A percentile compares a stretch with the other conserved stretches of the same genome.
phyloP scores from a whole-genome alignment of 2,329 filamentous ascomycete species.

The Cladophialophora psammophila region DNA sequence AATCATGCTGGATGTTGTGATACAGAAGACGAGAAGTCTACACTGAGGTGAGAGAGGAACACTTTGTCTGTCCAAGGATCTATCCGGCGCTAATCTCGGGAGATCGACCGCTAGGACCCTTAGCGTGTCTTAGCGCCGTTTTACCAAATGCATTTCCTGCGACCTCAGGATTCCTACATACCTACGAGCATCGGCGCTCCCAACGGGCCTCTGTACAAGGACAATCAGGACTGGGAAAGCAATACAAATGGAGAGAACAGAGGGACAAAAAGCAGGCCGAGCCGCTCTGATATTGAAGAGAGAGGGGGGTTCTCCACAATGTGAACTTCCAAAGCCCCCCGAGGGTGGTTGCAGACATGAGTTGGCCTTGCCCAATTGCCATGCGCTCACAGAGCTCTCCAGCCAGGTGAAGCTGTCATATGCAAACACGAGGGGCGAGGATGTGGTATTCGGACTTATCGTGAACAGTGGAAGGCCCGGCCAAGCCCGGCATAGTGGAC shows the following conservation, averaged over 20 bases:
- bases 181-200: neutral
- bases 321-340: neutral
- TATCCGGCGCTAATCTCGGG: slow-evolving; percentile 17
- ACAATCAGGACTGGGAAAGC: neutral
- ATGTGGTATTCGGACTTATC: neutral
- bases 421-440: neutral
- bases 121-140: neutral
- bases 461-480: neutral
- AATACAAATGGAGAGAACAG: neutral
- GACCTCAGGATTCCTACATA: neutral
- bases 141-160: neutral
- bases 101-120: slow-evolving; percentile 11
- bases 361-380: neutral
- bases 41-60: slow-evolving; percentile 16
- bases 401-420: neutral
- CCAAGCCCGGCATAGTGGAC: neutral
- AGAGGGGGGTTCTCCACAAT: neutral
- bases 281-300: neutral
- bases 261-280: neutral
- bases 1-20: slow-evolving; percentile 26
- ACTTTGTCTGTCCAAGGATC: neutral
- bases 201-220: neutral
- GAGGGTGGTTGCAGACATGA: neutral
- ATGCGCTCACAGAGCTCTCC: neutral
- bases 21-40: slow-evolving; percentile 19